These are phyloP conservation scores for Kitagawia praeruptora DNA, from an alignment of 129 eudicot species.

Conservation along the genomic window DNA sequence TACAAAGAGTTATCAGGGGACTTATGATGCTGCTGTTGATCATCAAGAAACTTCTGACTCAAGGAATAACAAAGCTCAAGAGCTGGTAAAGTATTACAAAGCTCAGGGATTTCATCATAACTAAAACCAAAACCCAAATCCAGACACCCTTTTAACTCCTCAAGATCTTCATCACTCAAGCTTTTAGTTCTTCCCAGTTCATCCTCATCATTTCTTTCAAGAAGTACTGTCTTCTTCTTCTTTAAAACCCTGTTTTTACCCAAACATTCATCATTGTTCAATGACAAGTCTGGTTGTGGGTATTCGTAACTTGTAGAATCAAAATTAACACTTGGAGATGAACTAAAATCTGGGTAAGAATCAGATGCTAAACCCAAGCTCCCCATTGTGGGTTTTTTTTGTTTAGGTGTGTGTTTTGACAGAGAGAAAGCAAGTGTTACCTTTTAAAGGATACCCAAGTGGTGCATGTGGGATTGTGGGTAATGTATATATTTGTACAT, in stretches of 20 bases:
- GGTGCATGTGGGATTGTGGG: not conserved
- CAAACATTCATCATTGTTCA: constrained; percentile 23
- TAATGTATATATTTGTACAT: not conserved
- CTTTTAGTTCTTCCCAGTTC: constrained; percentile 60
- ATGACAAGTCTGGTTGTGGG: constrained; percentile 15
- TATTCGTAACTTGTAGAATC: constrained; percentile 11
- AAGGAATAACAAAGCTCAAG: constrained; percentile 79
- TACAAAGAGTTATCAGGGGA: constrained; percentile 29
- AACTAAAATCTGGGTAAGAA: constrained; percentile 21
- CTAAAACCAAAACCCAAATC: constrained; percentile 82
- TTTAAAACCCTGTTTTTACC: constrained; percentile 22
- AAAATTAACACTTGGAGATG: constrained; percentile 11
- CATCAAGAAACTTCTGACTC: constrained; percentile 76
- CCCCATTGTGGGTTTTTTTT: constrained; percentile 25
- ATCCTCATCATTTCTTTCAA: constrained; percentile 43
- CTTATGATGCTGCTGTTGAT: constrained; percentile 29
- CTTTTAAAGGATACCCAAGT: constrained; percentile 29
- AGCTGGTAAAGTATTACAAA: constrained; percentile 75
- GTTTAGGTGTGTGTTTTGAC: constrained; percentile 18
- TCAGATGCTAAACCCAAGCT: constrained; percentile 23
- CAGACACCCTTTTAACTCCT: constrained; percentile 69
- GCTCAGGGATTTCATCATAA: constrained; percentile 75
- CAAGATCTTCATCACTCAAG: constrained; percentile 70
- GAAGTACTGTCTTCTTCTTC: constrained; percentile 46
- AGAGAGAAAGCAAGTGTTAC: constrained; percentile 20